Evolutionary conservation across 495 filamentous ascomycete genomes (phyloP), one percentile per base, ranked within the genome.

Genomic region (Aspergillus affinis): DNA sequence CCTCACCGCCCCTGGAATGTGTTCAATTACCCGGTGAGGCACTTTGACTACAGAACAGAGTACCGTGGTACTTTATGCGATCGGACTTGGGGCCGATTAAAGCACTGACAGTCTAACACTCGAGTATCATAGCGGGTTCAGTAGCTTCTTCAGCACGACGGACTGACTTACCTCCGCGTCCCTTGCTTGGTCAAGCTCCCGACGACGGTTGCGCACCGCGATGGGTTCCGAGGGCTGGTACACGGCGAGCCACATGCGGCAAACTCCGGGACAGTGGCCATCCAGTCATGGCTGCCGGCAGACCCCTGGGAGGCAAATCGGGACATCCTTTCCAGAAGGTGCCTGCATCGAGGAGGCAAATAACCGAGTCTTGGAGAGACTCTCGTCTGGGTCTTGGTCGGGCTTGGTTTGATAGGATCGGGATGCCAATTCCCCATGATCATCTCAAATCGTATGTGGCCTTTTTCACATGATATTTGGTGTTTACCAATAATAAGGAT

Each of bases 1-100:
- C 19, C 49, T 60, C 62, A 64, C 62, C 62, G 62, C 62, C 61
- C 58, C 62, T 61, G 54, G 56, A 36, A 50, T 62, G 50, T 18
- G 29, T 50, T 45, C 36, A 54, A 52, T 58, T 58, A 62, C 47
- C 59, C 53, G 59, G 53, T 55, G 47, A 48, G 48, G 30, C 44
- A 32, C 10, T 12, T n/a, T n/a, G n/a, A n/a, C n/a, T n/a, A n/a
- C n/a, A n/a, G n/a, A n/a, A n/a, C n/a, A n/a, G n/a, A n/a, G n/a
- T n/a, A n/a, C n/a, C n/a, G n/a, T n/a, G n/a, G n/a, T n/a, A 30
- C 26, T 55, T 41, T 6, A 13, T 55, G 26, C 45, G 9, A 20
- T 58, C 61, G 55, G 61, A 59, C 45, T 58, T 59, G 55, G 32
- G 27, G 55, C 60, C 55, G 60, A 61, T 7, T 7, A n/a, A 20